Percentiles rank a stretch among this genome's conserved stretches.
Evolutionary conservation across 2,329 filamentous ascomycete genomes (phyloP).

Genomic region (Hypoxylon sp.): DNA sequence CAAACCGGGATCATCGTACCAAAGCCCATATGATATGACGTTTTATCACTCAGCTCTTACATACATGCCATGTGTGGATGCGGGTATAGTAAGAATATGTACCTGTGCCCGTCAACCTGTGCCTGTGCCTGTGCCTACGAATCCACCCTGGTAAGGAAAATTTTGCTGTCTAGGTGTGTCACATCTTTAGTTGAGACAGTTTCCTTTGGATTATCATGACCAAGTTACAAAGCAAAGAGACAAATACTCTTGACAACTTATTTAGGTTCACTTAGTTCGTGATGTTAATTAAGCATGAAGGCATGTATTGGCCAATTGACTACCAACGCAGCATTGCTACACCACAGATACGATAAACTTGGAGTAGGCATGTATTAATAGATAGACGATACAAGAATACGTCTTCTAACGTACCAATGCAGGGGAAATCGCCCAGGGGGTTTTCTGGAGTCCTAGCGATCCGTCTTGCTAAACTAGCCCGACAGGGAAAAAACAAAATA

Average conservation of each 20-base stretch:
- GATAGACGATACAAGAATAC: slow-evolving; percentile 24
- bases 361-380: slow-evolving; percentile 24
- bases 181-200: slow-evolving; percentile 18
- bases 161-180: slow-evolving; percentile 17
- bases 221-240: not conserved
- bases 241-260: not conserved
- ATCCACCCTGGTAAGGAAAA: slow-evolving; percentile 25
- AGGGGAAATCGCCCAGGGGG: slow-evolving; percentile 13
- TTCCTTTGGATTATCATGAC: not conserved
- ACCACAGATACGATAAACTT: slow-evolving; percentile 6
- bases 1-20: slow-evolving; percentile 29
- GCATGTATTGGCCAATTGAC: not conserved
- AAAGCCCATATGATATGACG: slow-evolving; percentile 22
- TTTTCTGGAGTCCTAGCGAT: slow-evolving; percentile 22
- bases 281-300: not conserved
- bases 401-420: slow-evolving; percentile 23
- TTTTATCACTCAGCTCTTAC: slow-evolving; percentile 25
- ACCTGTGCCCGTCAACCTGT: slow-evolving; percentile 3
- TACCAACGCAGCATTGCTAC: not conserved
- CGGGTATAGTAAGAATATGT: slow-evolving; percentile 17
- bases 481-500: slow-evolving; percentile 30
- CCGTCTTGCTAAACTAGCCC: slow-evolving; percentile 19
- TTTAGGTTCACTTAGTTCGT: slow-evolving; percentile 5
- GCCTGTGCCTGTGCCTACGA: slow-evolving; percentile 5
- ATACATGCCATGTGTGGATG: slow-evolving; percentile 16